Conservation (phyloP, 306 rosid species). For the Casuarina cunninghamiana region DNA sequence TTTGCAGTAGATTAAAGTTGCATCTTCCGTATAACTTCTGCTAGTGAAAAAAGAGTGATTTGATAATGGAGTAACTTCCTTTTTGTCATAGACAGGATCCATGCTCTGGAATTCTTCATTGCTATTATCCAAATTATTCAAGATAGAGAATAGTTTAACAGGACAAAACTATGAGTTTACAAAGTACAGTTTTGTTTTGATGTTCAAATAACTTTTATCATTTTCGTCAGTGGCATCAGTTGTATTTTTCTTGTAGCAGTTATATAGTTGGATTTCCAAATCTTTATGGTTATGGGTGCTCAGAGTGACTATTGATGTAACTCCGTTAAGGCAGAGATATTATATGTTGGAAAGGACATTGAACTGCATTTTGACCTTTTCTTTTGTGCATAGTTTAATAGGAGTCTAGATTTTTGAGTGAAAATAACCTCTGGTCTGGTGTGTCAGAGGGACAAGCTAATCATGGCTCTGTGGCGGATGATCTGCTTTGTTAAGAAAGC, state of each 20-base stretch:
- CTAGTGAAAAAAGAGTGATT: neutral
- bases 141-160: neutral
- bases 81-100: neutral
- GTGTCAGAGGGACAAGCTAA: neutral
- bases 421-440: neutral
- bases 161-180: neutral
- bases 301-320: neutral
- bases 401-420: neutral
- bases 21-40: constrained; percentile 1
- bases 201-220: neutral
- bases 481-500: neutral
- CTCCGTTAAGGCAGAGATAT: neutral
- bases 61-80: constrained; percentile 7
- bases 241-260: neutral
- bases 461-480: neutral
- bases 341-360: neutral
- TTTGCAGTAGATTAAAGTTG: neutral
- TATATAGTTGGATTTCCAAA: neutral
- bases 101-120: neutral
- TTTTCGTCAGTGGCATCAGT: neutral
- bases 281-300: neutral
- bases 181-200: neutral
- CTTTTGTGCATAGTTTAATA: no score
- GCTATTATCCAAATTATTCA: neutral
- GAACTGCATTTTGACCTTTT: neutral